Evolutionary conservation across 495 filamentous ascomycete genomes (phyloP).

Genomic region (Penicillium pulvis): DNA sequence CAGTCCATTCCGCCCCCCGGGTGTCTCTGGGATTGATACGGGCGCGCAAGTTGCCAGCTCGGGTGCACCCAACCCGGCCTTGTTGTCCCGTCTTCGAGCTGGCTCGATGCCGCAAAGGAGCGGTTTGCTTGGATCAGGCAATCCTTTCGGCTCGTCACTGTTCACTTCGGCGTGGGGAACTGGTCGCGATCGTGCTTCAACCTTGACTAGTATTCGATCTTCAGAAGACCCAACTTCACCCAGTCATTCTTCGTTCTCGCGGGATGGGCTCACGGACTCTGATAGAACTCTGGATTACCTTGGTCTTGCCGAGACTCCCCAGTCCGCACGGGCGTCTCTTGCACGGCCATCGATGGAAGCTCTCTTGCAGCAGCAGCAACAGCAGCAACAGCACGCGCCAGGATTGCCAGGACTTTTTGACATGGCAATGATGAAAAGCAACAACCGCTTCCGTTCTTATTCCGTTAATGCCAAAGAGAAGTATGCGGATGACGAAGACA

Average conservation of each 20-base stretch:
- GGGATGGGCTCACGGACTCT: constrained; percentile 81
- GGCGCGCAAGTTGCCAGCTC: constrained; percentile 48
- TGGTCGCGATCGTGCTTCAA: constrained; percentile 76
- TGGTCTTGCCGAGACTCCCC: constrained; percentile 91
- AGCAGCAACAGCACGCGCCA: constrained; percentile 57
- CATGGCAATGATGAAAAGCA: constrained; percentile 72
- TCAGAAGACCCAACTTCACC: constrained; percentile 91
- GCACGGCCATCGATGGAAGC: constrained; percentile 54
- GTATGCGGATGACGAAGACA: constrained; percentile 91
- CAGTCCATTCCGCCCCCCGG: constrained; percentile 83
- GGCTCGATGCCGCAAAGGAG: constrained; percentile 93
- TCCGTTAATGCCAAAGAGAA: constrained; percentile 99
- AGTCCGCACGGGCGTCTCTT: constrained; percentile 72
- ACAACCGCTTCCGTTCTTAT: constrained; percentile 91
- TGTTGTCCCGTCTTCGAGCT: constrained; percentile 85
- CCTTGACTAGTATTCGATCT: constrained; percentile 81
- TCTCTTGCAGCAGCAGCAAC: constrained; percentile 57
- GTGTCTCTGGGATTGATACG: constrained; percentile 69
- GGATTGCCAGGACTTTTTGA: constrained; percentile 71
- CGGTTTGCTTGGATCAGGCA: constrained; percentile 60
- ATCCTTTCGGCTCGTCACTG: constrained; percentile 84
- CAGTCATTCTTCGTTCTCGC: constrained; percentile 83
- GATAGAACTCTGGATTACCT: constrained; percentile 96
- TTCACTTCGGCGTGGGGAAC: constrained; percentile 85
- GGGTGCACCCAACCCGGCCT: constrained; percentile 59